phyloP scores from a whole-genome alignment of 2,329 filamentous ascomycete genomes.

The Pseudophaeomoniella oleicola region DNA sequence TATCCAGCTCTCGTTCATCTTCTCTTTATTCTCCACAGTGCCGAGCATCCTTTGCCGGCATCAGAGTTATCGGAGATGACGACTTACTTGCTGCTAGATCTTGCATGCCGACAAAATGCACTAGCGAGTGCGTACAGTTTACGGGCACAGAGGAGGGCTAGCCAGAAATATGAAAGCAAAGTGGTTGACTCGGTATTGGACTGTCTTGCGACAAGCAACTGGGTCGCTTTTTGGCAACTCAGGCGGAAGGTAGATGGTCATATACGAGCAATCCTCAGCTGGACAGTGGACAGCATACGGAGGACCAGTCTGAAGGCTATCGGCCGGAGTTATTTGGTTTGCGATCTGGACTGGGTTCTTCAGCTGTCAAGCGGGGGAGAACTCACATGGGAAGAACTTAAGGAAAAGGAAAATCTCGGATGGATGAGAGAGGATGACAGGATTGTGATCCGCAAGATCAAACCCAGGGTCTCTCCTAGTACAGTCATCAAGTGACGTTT shows the following conservation, averaged over 20 bases:
- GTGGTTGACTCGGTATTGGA: conserved; percentile 54
- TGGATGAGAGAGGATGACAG: conserved; percentile 65
- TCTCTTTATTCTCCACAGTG: conserved; percentile 53
- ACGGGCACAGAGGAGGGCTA: conserved; percentile 30
- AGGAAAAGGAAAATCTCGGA: conserved; percentile 56
- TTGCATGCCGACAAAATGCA: conserved; percentile 69
- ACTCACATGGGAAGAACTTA: conserved; percentile 55
- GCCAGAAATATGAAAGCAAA: conserved; percentile 49
- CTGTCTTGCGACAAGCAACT: conserved; percentile 69
- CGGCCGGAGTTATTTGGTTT: conserved; percentile 63
- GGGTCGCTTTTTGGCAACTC: conserved; percentile 59
- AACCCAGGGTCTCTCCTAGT: conserved; percentile 9
- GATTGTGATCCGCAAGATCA: conserved; percentile 58
- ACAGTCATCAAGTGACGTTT: no score
- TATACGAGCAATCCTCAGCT: conserved; percentile 64
- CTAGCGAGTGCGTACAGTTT: conserved; percentile 59
- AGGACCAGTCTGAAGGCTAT: conserved; percentile 74
- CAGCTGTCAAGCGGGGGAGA: conserved; percentile 32
- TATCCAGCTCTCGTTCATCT: conserved; percentile 74
- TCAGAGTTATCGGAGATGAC: conserved; percentile 67
- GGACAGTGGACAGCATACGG: conserved; percentile 59
- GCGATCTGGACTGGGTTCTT: conserved; percentile 57
- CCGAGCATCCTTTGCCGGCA: conserved; percentile 49
- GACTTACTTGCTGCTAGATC: conserved; percentile 70
- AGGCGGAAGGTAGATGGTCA: conserved; percentile 66